phyloP scores from a whole-genome alignment of 495 filamentous ascomycete genomes.

The Mycothermus thermophilus region DNA sequence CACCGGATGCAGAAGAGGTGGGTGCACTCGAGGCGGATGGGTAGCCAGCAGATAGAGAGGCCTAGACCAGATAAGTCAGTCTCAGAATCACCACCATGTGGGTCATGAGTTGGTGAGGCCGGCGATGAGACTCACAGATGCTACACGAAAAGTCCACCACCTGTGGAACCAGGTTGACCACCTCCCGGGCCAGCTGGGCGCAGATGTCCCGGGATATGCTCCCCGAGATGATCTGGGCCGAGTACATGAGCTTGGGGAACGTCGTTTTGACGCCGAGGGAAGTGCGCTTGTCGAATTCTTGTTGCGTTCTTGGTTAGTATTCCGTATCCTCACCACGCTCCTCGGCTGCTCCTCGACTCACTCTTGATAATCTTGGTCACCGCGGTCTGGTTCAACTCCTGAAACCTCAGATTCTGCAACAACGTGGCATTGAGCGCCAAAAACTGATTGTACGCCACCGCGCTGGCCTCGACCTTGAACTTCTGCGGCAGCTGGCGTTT shows the following conservation, averaged over 20 bases:
- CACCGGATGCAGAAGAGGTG: constrained; percentile 64
- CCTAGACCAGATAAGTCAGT: constrained; percentile 2
- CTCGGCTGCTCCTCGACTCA: constrained; percentile 17
- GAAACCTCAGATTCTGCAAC: constrained; percentile 53
- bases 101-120: neutral
- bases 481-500: constrained; percentile 34
- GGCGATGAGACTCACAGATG: constrained; percentile 37
- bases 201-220: constrained; percentile 52
- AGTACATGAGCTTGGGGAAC: constrained; percentile 38
- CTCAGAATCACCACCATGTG: neutral
- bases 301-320: neutral
- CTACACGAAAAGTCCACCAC: constrained; percentile 60
- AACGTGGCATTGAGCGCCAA: constrained; percentile 49
- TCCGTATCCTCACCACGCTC: neutral
- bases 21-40: constrained; percentile 48
- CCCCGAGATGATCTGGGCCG: constrained; percentile 37
- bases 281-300: constrained; percentile 71
- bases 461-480: constrained; percentile 46
- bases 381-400: constrained; percentile 56
- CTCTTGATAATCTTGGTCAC: constrained; percentile 69
- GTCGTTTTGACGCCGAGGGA: constrained; percentile 42
- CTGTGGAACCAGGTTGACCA: constrained; percentile 53
- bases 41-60: constrained; percentile 48
- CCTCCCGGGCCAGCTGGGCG: constrained; percentile 46
- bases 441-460: constrained; percentile 44